These are phyloP conservation scores for Solanum chaucha DNA, from an alignment of 257 asterid genomes.

Conservation along the genomic window DNA sequence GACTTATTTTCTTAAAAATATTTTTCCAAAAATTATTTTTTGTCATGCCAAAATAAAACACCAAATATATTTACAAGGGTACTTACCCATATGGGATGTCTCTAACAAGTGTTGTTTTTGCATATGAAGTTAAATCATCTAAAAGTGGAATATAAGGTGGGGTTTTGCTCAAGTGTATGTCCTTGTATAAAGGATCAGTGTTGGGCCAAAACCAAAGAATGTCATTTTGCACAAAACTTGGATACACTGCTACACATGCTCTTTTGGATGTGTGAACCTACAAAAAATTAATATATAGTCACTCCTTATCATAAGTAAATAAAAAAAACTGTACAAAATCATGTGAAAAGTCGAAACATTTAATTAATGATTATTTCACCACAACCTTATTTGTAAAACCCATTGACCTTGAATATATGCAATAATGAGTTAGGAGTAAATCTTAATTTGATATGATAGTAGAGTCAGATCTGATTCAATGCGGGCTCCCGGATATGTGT, in stretches of 20 bases:
- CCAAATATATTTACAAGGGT: neutral
- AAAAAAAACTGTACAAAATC: too few species aligned
- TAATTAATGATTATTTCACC: too few species aligned
- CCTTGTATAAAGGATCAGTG: constrained; percentile 48
- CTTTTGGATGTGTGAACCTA: constrained; percentile 69
- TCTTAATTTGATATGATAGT: too few species aligned
- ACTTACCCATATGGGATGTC: constrained; percentile 74
- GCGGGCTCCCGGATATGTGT: too few species aligned
- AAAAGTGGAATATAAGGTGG: constrained; percentile 67
- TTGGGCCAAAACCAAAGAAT: constrained; percentile 95
- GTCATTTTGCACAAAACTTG: constrained; percentile 67
- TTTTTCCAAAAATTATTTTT: too few species aligned
- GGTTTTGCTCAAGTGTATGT: constrained; percentile 36
- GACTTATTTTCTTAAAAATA: neutral
- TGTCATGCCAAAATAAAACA: neutral
- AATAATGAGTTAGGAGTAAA: too few species aligned
- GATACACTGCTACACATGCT: constrained; percentile 81
- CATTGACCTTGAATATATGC: too few species aligned
- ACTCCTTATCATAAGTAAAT: too few species aligned
- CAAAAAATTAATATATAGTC: neutral
- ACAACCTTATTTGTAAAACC: too few species aligned
- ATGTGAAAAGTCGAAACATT: too few species aligned
- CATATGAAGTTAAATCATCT: constrained; percentile 53
- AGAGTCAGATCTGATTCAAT: too few species aligned
- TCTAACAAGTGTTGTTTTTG: constrained; percentile 38